A percentile compares a stretch with the other conserved stretches of the same genome.
Conservation (phyloP, 805 yeast genomes). For the Metahyphopichia silvanorum region DNA sequence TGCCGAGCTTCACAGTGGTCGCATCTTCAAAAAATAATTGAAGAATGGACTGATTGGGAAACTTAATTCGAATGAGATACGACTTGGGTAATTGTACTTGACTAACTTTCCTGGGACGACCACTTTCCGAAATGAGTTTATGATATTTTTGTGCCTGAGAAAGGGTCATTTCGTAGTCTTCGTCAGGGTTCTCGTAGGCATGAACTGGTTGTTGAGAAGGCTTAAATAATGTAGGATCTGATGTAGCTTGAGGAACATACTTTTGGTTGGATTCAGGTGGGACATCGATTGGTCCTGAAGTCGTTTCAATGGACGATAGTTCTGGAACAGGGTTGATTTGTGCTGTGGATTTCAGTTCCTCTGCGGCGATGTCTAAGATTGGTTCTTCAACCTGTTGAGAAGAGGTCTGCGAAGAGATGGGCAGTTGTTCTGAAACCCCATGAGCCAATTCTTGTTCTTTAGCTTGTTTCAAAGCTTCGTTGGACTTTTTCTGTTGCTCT, state of each 20-base stretch:
- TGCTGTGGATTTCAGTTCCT: too few species aligned
- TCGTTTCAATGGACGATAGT: too few species aligned
- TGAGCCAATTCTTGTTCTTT: conserved; percentile 6
- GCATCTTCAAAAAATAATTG: conserved; percentile 30
- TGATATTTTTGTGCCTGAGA: conserved; percentile 37
- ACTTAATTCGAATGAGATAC: conserved; percentile 31
- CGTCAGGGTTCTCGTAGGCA: conserved; percentile 39
- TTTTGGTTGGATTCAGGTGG: too few species aligned
- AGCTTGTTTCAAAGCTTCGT: conserved; percentile 5
- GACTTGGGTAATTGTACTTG: conserved; percentile 15
- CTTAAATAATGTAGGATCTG: conserved; percentile 17
- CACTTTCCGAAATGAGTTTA: conserved; percentile 27
- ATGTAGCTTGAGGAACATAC: conserved; percentile 2
- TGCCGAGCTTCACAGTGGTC: conserved; percentile 27
- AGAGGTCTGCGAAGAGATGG: too few species aligned
- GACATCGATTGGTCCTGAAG: too few species aligned
- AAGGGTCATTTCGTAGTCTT: conserved; percentile 38
- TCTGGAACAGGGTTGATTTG: too few species aligned
- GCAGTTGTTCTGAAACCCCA: too few species aligned
- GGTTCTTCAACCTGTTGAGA: conserved; percentile 3
- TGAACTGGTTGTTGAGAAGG: conserved; percentile 10
- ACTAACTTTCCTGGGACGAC: conserved; percentile 10
- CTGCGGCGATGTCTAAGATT: neutral
- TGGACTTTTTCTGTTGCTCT: conserved; percentile 12
- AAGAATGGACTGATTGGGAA: conserved; percentile 36